Evolutionary conservation across 129 eudicot species (phyloP), one percentile per base, ranked within the genome.

Genomic region (Saposhnikovia divaricata): DNA sequence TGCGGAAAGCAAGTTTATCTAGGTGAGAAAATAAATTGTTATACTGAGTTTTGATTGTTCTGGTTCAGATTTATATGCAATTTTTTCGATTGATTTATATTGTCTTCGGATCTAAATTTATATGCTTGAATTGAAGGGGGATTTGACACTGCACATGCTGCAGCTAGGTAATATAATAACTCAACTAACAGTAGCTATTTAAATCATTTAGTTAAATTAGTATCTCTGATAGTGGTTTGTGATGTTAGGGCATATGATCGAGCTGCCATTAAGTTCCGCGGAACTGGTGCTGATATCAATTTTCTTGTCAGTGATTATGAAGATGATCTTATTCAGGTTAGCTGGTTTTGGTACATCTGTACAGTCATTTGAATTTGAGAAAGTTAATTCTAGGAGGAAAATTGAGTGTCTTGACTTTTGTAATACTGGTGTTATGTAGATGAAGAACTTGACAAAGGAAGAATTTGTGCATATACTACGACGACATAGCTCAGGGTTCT

Each of bases 251-350:
- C 80, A 1, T 42, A 72, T 44, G 59, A 71, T 80, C 86, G 91
- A 77, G 91, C 91, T 63, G 91, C 91, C 9, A 85, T 87, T 42
- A 87, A 85, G 39, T 87, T 87, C 76, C 91, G 91, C 27, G 91
- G 91, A 7, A 75, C 77, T 25, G 88, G 78, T 74, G 91, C 91
- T 3, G 91, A 87, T 80, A 87, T 85, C 59, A 87, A 87, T 70
- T 87, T 87, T 81, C 65, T 77, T 47, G 77, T 76, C 79, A 83
- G 81, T 80, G 91, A 87, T 42, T 87, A 87, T 81, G 85, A 82
- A 42, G 84, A 80, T 50, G 88, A 87, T 78, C 83, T 87, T 47
- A 85, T 80, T 74, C 88, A 87, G 88, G 91, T 87, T 75, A 25
- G 78, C 4, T 27, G 40, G 31, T 40, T 4, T 13, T 75, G 25